Conservation (phyloP, 2,329 filamentous ascomycete genomes). For the Microdochium bolleyi region DNA sequence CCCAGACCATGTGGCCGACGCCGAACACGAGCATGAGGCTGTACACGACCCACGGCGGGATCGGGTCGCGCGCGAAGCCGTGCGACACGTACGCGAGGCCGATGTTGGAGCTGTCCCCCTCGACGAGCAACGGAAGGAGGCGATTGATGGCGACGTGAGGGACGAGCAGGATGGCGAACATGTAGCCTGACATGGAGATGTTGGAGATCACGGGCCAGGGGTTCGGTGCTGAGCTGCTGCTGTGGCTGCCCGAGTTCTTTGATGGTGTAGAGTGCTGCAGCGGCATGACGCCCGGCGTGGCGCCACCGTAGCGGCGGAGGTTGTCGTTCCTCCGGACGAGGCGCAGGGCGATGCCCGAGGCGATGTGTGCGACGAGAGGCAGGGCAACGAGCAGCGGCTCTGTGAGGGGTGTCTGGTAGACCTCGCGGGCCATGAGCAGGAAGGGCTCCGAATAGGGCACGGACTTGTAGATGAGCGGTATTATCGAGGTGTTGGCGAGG, state of each 20-base stretch:
- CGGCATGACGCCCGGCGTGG: constrained; percentile 43
- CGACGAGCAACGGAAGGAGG: constrained; percentile 62
- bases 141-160: constrained; percentile 73
- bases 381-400: constrained; percentile 74
- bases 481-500: constrained; percentile 71
- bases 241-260: constrained; percentile 19
- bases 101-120: constrained; percentile 81
- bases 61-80: constrained; percentile 67
- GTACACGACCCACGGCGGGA: constrained; percentile 63
- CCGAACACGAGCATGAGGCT: constrained; percentile 57
- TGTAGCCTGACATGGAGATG: constrained; percentile 66
- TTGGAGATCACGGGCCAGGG: constrained; percentile 66
- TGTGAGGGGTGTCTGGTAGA: constrained; percentile 77
- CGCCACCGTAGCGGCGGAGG: constrained; percentile 66
- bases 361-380: constrained; percentile 68
- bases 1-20: constrained; percentile 76
- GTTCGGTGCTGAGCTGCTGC: constrained; percentile 1
- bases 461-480: constrained; percentile 67
- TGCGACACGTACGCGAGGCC: constrained; percentile 79
- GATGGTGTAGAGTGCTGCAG: constrained; percentile 17
- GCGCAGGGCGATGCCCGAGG: constrained; percentile 69
- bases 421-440: constrained; percentile 81
- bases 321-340: constrained; percentile 66
- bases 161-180: constrained; percentile 54
- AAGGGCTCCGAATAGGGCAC: constrained; percentile 73